A percentile compares a stretch with the other conserved stretches of the same genome.
Evolutionary conservation across 1,139 yeast genomes (phyloP).

Genomic region (Yamadazyma diddensiae): DNA sequence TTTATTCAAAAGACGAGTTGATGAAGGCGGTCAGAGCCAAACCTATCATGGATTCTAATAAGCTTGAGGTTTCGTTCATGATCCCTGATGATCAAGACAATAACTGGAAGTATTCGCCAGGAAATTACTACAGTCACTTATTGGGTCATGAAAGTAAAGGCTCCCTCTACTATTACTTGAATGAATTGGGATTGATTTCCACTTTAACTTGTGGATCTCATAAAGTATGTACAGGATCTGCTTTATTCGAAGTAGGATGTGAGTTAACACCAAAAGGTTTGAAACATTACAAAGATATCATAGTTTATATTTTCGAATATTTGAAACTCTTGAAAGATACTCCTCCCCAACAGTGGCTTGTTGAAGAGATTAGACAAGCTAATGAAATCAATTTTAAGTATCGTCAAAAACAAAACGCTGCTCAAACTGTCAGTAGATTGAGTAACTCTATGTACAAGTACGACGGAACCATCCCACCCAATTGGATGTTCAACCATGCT

Average conservation of each 20-base stretch:
- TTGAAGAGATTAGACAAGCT: slow-evolving; percentile 47
- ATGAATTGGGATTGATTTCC: slow-evolving; percentile 72
- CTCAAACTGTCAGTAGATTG: slow-evolving; percentile 55
- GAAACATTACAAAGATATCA: slow-evolving; percentile 57
- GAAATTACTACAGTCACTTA: slow-evolving; percentile 70
- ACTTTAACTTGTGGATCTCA: slow-evolving; percentile 73
- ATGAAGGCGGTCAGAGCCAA: slow-evolving; percentile 60
- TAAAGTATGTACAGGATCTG: slow-evolving; percentile 66
- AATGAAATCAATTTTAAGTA: slow-evolving; percentile 56
- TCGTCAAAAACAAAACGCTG: slow-evolving; percentile 62
- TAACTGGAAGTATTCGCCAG: slow-evolving; percentile 68
- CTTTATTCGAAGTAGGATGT: slow-evolving; percentile 62
- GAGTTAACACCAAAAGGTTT: slow-evolving; percentile 78
- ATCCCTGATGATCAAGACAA: slow-evolving; percentile 69
- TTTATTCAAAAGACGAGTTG: slow-evolving; percentile 44
- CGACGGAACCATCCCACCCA: slow-evolving; percentile 54
- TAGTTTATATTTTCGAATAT: slow-evolving; percentile 66
- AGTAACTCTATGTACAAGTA: slow-evolving; percentile 44
- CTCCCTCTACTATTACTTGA: slow-evolving; percentile 67
- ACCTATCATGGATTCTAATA: slow-evolving; percentile 79
- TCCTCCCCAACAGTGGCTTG: slow-evolving; percentile 57
- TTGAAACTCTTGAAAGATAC: slow-evolving; percentile 48
- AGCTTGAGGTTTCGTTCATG: slow-evolving; percentile 63
- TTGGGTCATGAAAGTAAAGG: slow-evolving; percentile 92
- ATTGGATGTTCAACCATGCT: slow-evolving; percentile 55